phyloP scores from a whole-genome alignment of 768 basidiomycete genomes.

The Exidia glandulosa region DNA sequence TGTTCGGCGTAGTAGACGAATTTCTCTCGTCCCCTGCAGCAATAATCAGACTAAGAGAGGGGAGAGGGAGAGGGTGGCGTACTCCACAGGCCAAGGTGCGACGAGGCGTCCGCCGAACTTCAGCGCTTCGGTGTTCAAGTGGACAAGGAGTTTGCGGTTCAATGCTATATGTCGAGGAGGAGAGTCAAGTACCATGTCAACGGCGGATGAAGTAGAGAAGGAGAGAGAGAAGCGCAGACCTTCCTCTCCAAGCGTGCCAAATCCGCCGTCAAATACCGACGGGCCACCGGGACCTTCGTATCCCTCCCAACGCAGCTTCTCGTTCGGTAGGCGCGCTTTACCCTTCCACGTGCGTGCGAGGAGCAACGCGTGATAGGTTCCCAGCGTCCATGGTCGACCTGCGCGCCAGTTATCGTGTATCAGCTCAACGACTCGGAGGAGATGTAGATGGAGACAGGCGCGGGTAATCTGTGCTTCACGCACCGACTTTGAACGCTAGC shows the following conservation, averaged over 20 bases:
- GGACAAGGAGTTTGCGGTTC: not conserved
- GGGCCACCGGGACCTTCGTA: not conserved
- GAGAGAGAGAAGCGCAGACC: not conserved
- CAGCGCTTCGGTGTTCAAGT: not conserved
- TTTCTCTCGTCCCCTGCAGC: not conserved
- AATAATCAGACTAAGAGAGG: not conserved
- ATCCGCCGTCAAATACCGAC: not conserved
- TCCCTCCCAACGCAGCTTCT: not conserved
- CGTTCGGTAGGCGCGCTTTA: not conserved
- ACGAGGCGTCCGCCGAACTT: not conserved
- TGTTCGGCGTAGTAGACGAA: not conserved
- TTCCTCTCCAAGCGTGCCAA: not conserved
- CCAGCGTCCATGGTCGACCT: not conserved
- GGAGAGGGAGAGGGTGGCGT: not conserved
- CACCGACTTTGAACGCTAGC: constrained; percentile 8
- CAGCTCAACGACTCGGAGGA: too few relatives aligned
- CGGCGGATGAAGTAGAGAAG: not conserved
- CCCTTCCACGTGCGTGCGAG: not conserved
- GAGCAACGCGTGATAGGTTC: not conserved
- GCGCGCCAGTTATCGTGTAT: too few relatives aligned
- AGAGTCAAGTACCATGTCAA: too few relatives aligned
- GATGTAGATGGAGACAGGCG: not conserved
- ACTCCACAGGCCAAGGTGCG: not conserved
- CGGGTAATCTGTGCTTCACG: not conserved
- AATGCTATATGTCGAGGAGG: not conserved